Conservation (phyloP, 2,329 filamentous ascomycete species). For the Epichloe typhina region DNA sequence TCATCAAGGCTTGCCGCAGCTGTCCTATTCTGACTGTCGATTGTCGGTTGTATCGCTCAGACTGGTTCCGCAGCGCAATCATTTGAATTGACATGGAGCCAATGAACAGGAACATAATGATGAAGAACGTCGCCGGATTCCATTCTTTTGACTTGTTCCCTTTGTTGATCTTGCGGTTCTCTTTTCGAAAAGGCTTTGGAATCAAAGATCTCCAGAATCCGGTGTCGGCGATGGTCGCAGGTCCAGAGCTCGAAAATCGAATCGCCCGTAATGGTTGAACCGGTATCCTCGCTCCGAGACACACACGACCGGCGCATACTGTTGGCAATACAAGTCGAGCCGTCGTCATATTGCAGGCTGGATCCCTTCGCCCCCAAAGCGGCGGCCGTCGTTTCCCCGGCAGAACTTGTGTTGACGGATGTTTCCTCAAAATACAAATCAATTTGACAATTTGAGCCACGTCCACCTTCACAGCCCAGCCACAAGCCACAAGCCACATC, state of each 20-base stretch:
- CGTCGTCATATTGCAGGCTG: slow-evolving; percentile 6
- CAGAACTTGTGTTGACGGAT: background rate
- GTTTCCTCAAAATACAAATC: background rate
- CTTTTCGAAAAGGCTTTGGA: slow-evolving; percentile 48
- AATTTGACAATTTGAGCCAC: background rate
- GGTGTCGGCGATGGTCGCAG: slow-evolving; percentile 39
- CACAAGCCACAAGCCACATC: background rate
- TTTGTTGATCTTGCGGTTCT: slow-evolving; percentile 24
- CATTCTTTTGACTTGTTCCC: slow-evolving; percentile 45
- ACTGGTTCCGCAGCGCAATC: slow-evolving; percentile 67
- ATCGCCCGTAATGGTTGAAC: background rate
- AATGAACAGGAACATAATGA: slow-evolving; percentile 71
- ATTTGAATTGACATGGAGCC: slow-evolving; percentile 94
- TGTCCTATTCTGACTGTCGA: slow-evolving; percentile 68
- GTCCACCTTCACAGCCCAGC: background rate
- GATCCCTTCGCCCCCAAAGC: background rate
- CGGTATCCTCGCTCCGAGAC: background rate
- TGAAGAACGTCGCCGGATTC: slow-evolving; percentile 75
- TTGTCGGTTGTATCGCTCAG: slow-evolving; percentile 56
- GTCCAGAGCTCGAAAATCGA: slow-evolving; percentile 23
- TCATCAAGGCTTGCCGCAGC: slow-evolving; percentile 62
- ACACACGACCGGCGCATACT: background rate
- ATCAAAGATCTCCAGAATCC: slow-evolving; percentile 59
- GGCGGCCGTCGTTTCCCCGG: background rate
- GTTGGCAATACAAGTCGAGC: background rate